A percentile compares a stretch with the other conserved stretches of the same genome.
phyloP scores from a whole-genome alignment of 2,329 filamentous ascomycete species.

The Exophiala calicioides region DNA sequence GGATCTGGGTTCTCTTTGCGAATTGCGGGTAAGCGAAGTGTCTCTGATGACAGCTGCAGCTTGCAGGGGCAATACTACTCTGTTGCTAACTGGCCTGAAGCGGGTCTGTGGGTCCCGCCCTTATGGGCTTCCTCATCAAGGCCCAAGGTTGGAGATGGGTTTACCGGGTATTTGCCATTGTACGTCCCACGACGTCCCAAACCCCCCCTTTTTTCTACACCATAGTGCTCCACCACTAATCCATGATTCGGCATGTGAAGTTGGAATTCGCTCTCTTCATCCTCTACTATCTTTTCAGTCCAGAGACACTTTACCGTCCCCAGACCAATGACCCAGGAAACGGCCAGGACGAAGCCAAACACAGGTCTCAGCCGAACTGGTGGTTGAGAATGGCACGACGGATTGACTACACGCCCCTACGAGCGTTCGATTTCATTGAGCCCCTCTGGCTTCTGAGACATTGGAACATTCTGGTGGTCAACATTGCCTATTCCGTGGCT shows the following conservation, averaged over 20 bases:
- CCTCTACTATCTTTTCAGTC: background rate
- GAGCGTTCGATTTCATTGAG: background rate
- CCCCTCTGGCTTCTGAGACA: conserved; percentile 1
- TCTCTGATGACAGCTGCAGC: too few relatives aligned
- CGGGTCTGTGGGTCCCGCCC: background rate
- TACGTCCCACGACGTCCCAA: background rate
- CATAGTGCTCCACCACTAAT: too few relatives aligned
- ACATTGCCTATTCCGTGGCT: conserved; percentile 1
- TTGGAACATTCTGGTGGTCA: background rate
- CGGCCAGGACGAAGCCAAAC: too few relatives aligned
- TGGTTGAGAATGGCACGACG: background rate
- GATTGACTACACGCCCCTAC: background rate
- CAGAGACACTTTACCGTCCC: background rate
- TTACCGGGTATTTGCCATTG: conserved; percentile 1
- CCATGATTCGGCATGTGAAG: background rate
- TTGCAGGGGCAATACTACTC: too few relatives aligned
- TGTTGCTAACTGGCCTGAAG: too few relatives aligned
- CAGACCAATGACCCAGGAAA: background rate
- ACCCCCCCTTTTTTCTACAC: too few relatives aligned
- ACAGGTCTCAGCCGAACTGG: too few relatives aligned
- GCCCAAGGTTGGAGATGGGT: conserved; percentile 1
- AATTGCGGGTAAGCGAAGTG: background rate
- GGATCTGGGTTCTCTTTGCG: conserved; percentile 1
- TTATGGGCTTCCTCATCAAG: conserved; percentile 3
- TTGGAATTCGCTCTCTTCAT: background rate